Evolutionary conservation across 306 rosid genomes (phyloP), one percentile per base, ranked within the genome.

Genomic region (Mimosa bimucronata): DNA sequence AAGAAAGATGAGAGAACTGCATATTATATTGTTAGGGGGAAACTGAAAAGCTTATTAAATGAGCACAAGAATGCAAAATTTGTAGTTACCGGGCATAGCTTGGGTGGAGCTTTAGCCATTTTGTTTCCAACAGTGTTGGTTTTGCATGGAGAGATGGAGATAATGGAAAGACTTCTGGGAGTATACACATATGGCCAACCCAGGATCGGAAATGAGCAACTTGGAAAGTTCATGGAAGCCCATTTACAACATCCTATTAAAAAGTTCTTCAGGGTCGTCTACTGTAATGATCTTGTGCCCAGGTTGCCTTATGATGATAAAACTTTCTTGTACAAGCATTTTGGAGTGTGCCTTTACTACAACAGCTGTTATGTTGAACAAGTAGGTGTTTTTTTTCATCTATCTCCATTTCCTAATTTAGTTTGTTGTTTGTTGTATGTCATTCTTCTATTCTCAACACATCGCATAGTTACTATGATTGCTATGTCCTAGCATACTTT

Each of bases 101-200:
- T 91, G 73, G 98, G 98, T 14, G 93, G 93, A 23, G 97, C 98
- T 11, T 83, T 93, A 31, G 97, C 97, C 73, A 77, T 88, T 65
- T 38, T 93, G 84, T 90, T 90, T 77, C 93, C 93, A 25, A 83
- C 89, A 4, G 87, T 93, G 76, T 85, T 93, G 74, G 89, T 88
- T 76, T 77, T 86, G 80, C 91, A 93, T 7, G 79, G 83, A 78
- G 92, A 91, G 84, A 82, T 8, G 77, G 84, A 88, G 82, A 61
- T 87, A n/a, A 87, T 93, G 91, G 80, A 83, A 37, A 88, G 86
- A 87, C 52, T 93, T 80, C 64, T 85, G 80, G 86, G 89, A 55
- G 86, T 93, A 31, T 90, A 91, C 84, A 93, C 98, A 37, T 93
- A 83, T 69, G 98, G 97, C 52, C 98, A 93, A 77, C 97, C 98